Evolutionary conservation across 2,329 filamentous ascomycete genomes (phyloP).

Genomic region (Raffaelea albimanens): DNA sequence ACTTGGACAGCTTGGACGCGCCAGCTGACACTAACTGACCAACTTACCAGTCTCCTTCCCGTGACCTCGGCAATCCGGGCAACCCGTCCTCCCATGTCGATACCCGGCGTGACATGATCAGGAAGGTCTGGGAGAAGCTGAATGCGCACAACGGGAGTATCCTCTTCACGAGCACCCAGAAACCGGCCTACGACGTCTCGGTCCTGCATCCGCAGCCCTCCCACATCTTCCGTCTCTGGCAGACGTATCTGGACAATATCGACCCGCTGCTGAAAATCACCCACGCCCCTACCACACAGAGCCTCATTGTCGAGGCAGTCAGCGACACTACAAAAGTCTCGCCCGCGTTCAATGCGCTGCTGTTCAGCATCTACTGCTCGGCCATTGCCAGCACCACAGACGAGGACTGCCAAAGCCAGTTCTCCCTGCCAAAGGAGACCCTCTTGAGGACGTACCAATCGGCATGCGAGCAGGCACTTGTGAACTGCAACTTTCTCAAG

Average conservation of each 20-base stretch:
- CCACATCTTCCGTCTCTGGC: slow-evolving; percentile 43
- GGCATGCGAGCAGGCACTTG: slow-evolving; percentile 43
- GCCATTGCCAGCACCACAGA: slow-evolving; percentile 31
- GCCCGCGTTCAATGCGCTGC: slow-evolving; percentile 39
- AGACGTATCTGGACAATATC: slow-evolving; percentile 48
- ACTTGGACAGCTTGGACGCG: too few relatives aligned
- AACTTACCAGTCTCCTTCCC: too few relatives aligned
- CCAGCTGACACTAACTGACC: too few relatives aligned
- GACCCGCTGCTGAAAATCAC: slow-evolving; percentile 50
- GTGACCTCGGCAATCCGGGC: too few relatives aligned
- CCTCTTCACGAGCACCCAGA: slow-evolving; percentile 36
- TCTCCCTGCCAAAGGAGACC: slow-evolving; percentile 28
- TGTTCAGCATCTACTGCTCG: slow-evolving; percentile 44
- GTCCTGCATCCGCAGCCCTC: slow-evolving; percentile 38
- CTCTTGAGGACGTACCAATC: slow-evolving; percentile 34
- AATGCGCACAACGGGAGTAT: slow-evolving; percentile 30
- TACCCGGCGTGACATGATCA: background rate
- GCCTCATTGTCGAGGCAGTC: slow-evolving; percentile 39
- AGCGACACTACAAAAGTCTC: slow-evolving; percentile 28
- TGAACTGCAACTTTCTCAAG: slow-evolving; percentile 39
- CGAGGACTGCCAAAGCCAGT: slow-evolving; percentile 30
- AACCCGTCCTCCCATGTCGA: background rate
- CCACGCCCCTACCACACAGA: slow-evolving; percentile 45
- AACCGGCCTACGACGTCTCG: slow-evolving; percentile 31
- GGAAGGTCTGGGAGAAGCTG: background rate